Base-by-base conservation (phyloP, 306 rosid species). In the Inga oerstediana region DNA sequence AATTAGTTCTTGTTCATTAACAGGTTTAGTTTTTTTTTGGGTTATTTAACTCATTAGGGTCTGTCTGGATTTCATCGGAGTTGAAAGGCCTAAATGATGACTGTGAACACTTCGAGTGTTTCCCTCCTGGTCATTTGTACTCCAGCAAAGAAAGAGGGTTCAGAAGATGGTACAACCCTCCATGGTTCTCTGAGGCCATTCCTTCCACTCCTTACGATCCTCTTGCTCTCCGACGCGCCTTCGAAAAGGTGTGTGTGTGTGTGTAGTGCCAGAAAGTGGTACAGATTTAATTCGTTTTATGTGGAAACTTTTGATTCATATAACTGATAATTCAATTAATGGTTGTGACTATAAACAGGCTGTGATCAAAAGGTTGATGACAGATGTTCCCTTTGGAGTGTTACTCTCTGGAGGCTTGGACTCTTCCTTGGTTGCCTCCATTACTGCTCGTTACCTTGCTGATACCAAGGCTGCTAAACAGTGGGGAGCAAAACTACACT, bases 311-410 rank as follows among this genome's bases (percentile, higher is more conserved):
- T 20, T 58, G 67, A 24, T 61, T 24, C 67, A 24, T 13, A 12
- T 64, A 65, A 66, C 30, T 69, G 34, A 41, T n/a, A 46, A 80
- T 77, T 4, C 46, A 37, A 13, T 64, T 46, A 58, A 62, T 52
- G 74, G 44, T 22, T n/a, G 30, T 41, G 30, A 75, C 58, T 76
- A 62, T 44, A 8, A 37, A 69, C 91, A 94, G 95, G 93, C 97
- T 43, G 98, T 92, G 78, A 80, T 83, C 71, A 94, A 94, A 56
- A 89, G 98, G 89, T 78, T 92, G 74, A 94, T 94, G 98, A 94
- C 92, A 15, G 98, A 94, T 90, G 98, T 92, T 76, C 98, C 98
- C 20, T 94, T 94, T 0, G 97, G 98, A 20, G 97, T 94, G 65
- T 86, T 94, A 14, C 90, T 94, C 20, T 94, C 95, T 3, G 97